Conservation (phyloP, 257 asterid species). For the Oldenlandia corymbosa region DNA sequence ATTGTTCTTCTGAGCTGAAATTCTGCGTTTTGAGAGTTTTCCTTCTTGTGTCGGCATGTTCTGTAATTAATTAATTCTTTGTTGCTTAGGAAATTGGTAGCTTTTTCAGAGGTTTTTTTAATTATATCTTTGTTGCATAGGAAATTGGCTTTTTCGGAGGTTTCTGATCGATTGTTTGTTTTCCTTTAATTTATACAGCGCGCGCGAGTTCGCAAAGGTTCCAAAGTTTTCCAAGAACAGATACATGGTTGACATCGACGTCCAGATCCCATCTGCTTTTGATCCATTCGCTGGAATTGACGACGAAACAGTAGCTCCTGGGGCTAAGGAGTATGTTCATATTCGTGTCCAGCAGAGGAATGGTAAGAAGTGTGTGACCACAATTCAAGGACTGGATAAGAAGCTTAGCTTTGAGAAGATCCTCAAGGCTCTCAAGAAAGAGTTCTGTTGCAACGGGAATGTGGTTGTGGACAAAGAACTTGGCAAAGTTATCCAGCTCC, state of each 20-base stretch:
- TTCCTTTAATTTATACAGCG: background rate
- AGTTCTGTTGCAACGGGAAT: conserved; percentile 82
- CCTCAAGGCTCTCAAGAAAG: conserved; percentile 67
- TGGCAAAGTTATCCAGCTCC: conserved; percentile 78
- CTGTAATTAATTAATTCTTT: no score
- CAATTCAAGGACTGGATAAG: conserved; percentile 65
- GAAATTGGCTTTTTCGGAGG: no score
- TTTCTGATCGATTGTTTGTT: background rate
- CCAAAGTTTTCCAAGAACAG: conserved; percentile 19
- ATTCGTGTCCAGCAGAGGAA: conserved; percentile 83
- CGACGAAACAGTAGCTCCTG: conserved; percentile 47
- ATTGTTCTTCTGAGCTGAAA: no score
- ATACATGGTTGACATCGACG: conserved; percentile 69
- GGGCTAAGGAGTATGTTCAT: conserved; percentile 75
- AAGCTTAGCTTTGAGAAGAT: conserved; percentile 77
- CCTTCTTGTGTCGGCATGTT: no score
- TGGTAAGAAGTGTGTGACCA: conserved; percentile 75
- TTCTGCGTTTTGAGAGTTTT: no score
- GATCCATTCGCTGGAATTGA: conserved; percentile 83
- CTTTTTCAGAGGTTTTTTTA: no score
- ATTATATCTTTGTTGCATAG: no score
- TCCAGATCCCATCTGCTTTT: conserved; percentile 53
- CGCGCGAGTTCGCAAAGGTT: background rate
- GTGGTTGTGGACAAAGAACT: conserved; percentile 79
- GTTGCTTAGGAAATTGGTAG: no score